Evolutionary conservation across 805 yeast species (phyloP).

Genomic region (Lachancea quebecensis): DNA sequence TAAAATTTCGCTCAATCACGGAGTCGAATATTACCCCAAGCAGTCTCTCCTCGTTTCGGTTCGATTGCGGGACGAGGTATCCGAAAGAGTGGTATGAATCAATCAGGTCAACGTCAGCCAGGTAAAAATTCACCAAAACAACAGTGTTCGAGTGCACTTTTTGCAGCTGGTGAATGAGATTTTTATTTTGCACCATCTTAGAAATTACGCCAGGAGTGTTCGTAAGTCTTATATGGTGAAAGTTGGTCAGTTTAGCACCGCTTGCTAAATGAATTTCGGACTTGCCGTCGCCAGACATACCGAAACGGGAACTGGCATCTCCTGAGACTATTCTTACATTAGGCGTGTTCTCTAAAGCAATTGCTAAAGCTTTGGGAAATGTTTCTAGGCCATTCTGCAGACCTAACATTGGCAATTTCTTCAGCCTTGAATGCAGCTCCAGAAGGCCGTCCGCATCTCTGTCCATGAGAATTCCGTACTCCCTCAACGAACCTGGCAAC

Average conservation of each 20-base stretch:
- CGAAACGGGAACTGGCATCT: background rate
- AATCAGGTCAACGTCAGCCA: conserved; percentile 40
- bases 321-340: conserved; percentile 27
- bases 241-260: conserved; percentile 16
- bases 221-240: conserved; percentile 57
- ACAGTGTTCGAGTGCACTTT: conserved; percentile 39
- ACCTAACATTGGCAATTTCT: conserved; percentile 55
- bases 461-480: conserved; percentile 37
- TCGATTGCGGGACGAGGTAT: conserved; percentile 61
- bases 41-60: conserved; percentile 45
- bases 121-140: conserved; percentile 61
- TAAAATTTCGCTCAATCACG: conserved; percentile 58
- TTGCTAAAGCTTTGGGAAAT: conserved; percentile 40
- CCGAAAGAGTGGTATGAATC: conserved; percentile 67
- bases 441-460: conserved; percentile 35
- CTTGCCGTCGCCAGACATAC: conserved; percentile 14
- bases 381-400: conserved; percentile 50
- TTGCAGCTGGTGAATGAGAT: conserved; percentile 19
- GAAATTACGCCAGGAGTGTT: conserved; percentile 41
- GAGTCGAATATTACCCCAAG: conserved; percentile 91
- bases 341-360: conserved; percentile 31
- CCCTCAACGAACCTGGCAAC: conserved; percentile 27
- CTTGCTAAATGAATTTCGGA: conserved; percentile 11
- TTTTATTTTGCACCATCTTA: conserved; percentile 22
- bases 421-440: conserved; percentile 34